phyloP scores from a whole-genome alignment of 164 flowering plant species.

The Sedum album region DNA sequence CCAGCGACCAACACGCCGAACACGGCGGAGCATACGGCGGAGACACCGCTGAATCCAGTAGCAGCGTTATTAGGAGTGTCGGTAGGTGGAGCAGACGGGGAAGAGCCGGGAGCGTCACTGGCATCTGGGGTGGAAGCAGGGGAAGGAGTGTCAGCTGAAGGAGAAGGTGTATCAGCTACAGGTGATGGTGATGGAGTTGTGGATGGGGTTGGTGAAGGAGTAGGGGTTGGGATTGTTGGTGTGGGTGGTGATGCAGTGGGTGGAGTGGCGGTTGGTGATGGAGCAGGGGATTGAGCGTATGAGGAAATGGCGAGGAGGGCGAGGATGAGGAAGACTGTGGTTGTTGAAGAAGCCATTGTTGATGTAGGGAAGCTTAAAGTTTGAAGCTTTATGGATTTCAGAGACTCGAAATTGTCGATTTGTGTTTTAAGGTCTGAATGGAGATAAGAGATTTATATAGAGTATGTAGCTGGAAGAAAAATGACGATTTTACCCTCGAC shows the following conservation, averaged over 20 bases:
- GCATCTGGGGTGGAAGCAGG: background rate
- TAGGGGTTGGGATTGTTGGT: background rate
- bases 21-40: background rate
- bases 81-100: background rate
- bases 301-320: background rate
- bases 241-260: constrained; percentile 1
- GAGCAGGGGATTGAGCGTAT: constrained; percentile 1
- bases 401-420: background rate
- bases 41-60: background rate
- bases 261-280: too few relatives aligned
- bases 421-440: too few relatives aligned
- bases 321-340: background rate
- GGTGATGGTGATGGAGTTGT: background rate
- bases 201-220: background rate
- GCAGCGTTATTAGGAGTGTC: background rate
- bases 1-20: constrained; percentile 1
- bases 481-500: background rate
- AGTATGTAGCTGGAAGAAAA: too few relatives aligned
- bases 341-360: background rate
- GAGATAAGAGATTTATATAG: too few relatives aligned
- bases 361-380: too few relatives aligned
- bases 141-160: background rate
- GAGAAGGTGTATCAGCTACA: background rate
- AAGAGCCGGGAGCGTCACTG: background rate
- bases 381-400: background rate